phyloP scores from a whole-genome alignment of 768 basidiomycete species.

The Panaeolus cyanescens region DNA sequence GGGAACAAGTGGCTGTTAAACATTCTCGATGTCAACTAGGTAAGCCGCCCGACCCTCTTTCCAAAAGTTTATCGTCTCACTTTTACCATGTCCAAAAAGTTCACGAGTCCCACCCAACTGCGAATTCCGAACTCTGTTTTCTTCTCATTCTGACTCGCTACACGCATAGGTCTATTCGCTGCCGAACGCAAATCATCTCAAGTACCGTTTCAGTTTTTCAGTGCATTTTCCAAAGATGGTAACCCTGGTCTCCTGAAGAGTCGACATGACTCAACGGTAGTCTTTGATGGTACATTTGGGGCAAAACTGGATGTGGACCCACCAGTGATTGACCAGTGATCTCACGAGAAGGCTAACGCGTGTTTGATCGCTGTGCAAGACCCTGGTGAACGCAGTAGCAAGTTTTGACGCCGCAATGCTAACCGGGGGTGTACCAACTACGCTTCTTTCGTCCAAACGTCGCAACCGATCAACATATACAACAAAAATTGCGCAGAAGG shows the following conservation, averaged over 20 bases:
- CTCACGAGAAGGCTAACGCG: neutral
- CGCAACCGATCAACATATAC: neutral
- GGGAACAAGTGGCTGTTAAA: neutral
- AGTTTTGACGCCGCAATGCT: neutral
- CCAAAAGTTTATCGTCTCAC: no score
- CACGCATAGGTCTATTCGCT: neutral
- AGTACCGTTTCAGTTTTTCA: neutral
- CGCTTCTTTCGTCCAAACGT: neutral
- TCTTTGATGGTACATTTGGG: neutral
- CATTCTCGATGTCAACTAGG: neutral
- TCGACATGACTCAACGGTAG: neutral
- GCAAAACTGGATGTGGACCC: neutral
- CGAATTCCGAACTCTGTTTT: neutral
- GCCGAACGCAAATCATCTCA: neutral
- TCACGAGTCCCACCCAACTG: neutral
- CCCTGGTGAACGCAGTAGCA: neutral
- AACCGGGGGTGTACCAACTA: neutral
- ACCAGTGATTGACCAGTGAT: neutral
- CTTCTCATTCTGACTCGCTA: neutral
- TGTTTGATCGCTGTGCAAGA: conserved; percentile 1
- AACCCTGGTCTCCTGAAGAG: neutral
- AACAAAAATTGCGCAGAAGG: conserved; percentile 1
- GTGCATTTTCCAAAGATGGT: neutral
- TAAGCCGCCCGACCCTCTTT: no score
- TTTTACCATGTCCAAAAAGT: neutral